These are phyloP conservation scores for Candida saitoana DNA, from an alignment of 805 yeast species.

Conservation along the genomic window DNA sequence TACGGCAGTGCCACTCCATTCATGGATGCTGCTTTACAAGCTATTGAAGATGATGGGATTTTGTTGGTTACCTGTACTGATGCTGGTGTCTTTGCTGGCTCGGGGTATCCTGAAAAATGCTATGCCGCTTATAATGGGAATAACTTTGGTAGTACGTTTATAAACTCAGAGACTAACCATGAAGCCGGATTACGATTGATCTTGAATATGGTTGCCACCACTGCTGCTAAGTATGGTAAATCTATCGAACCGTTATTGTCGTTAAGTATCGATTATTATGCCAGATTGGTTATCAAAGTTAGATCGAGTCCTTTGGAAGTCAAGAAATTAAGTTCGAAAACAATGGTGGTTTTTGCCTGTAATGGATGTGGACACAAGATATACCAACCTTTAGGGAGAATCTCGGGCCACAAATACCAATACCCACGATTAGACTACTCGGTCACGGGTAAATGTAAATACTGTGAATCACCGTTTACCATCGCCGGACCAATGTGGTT, in stretches of 20 bases:
- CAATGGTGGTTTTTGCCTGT: constrained; percentile 79
- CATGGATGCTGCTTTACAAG: constrained; percentile 84
- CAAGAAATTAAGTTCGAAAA: constrained; percentile 69
- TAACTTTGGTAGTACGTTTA: constrained; percentile 58
- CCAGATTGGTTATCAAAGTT: constrained; percentile 78
- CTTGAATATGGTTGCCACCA: constrained; percentile 64
- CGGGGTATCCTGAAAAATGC: constrained; percentile 95
- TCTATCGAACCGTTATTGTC: constrained; percentile 82
- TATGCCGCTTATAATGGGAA: constrained; percentile 93
- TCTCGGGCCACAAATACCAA: constrained; percentile 48
- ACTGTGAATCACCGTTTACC: constrained; percentile 68
- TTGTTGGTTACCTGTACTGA: constrained; percentile 94
- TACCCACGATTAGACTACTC: constrained; percentile 56
- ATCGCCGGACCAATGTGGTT: constrained; percentile 95
- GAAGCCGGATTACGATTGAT: constrained; percentile 90
- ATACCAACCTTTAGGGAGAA: constrained; percentile 71
- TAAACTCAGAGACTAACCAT: constrained; percentile 71
- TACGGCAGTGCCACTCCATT: constrained; percentile 98
- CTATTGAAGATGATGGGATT: constrained; percentile 79
- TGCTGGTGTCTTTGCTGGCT: constrained; percentile 91
- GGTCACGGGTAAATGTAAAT: constrained; percentile 57
- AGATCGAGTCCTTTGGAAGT: constrained; percentile 76
- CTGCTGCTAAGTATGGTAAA: constrained; percentile 88
- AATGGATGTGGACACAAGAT: constrained; percentile 77
- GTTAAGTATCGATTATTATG: constrained; percentile 88